phyloP scores from a whole-genome alignment of 257 asterid genomes.

The Forsythia suspensa region DNA sequence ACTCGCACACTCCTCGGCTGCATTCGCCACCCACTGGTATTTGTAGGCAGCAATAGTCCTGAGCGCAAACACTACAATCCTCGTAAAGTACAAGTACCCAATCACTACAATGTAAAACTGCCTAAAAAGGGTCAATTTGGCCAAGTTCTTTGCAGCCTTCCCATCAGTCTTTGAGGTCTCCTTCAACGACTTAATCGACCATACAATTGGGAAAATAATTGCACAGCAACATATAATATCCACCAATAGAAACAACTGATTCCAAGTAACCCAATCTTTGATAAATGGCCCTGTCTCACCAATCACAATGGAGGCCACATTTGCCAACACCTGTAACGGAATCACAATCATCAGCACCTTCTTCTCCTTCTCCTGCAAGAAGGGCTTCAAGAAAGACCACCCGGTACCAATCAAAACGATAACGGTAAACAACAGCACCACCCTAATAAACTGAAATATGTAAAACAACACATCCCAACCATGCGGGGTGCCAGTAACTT shows the following conservation, averaged over 20 bases:
- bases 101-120: slow-evolving; percentile 93
- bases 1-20: slow-evolving; percentile 91
- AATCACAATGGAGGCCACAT: slow-evolving; percentile 80
- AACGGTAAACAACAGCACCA: slow-evolving; percentile 80
- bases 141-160: slow-evolving; percentile 93
- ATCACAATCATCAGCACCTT: slow-evolving; percentile 96
- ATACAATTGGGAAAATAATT: slow-evolving; percentile 88
- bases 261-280: slow-evolving; percentile 81
- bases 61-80: slow-evolving; percentile 93
- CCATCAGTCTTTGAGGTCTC: slow-evolving; percentile 98
- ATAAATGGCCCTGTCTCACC: slow-evolving; percentile 96
- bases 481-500: slow-evolving; percentile 91
- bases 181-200: slow-evolving; percentile 95
- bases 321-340: slow-evolving; percentile 92
- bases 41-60: slow-evolving; percentile 85
- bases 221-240: slow-evolving; percentile 93
- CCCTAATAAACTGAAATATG: slow-evolving; percentile 86
- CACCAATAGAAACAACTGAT: slow-evolving; percentile 83
- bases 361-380: slow-evolving; percentile 91
- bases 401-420: slow-evolving; percentile 87
- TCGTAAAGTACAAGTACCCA: slow-evolving; percentile 89
- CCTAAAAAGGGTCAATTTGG: slow-evolving; percentile 87
- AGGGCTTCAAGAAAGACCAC: slow-evolving; percentile 92
- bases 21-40: slow-evolving; percentile 94
- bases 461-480: slow-evolving; percentile 98